A percentile compares a stretch with the other conserved stretches of the same genome.
Conservation (phyloP, 257 asterid species). For the Apocynum venetum region DNA sequence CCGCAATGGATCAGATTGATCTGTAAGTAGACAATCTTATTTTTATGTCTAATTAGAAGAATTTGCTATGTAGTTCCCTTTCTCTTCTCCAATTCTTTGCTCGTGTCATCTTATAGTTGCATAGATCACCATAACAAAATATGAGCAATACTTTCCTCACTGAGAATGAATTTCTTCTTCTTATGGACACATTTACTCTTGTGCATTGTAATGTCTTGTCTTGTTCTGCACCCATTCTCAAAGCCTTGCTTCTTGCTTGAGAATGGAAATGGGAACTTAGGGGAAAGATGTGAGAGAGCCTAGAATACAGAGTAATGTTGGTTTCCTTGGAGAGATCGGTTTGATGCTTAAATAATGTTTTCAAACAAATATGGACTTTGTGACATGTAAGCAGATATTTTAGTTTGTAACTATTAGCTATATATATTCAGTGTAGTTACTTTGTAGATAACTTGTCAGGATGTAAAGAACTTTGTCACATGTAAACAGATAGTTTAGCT, state of each 20-base stretch:
- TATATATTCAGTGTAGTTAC: background rate
- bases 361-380: background rate
- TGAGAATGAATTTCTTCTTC: background rate
- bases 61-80: background rate
- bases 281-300: too few species aligned
- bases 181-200: background rate
- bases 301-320: background rate
- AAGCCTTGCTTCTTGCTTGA: background rate
- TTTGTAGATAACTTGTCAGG: constrained; percentile 44
- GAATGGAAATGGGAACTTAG: background rate
- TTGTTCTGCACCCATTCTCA: background rate
- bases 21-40: constrained; percentile 47
- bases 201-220: background rate
- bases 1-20: constrained; percentile 86
- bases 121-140: background rate
- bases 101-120: background rate
- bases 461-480: constrained; percentile 17
- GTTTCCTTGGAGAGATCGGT: background rate
- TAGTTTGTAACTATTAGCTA: background rate
- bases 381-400: background rate
- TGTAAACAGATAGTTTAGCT: constrained; percentile 4
- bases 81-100: background rate
- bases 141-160: background rate
- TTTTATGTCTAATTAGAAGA: background rate
- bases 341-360: background rate